Evolutionary conservation across 2,329 filamentous ascomycete genomes (phyloP).

Genomic region (Colletotrichum sp.): DNA sequence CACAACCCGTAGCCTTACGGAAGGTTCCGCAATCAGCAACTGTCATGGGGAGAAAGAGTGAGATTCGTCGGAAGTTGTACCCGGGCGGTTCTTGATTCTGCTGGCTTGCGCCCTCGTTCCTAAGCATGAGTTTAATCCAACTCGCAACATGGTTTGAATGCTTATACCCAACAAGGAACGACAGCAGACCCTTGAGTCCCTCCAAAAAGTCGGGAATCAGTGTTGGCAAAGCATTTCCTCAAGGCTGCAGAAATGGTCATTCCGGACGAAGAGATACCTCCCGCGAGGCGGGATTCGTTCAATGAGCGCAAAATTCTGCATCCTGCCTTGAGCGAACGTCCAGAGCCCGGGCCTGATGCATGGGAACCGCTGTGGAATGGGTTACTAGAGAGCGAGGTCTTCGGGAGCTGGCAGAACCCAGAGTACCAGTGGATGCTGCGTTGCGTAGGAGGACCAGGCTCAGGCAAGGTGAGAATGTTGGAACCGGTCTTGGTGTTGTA

Average conservation of each 20-base stretch:
- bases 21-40: not conserved
- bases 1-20: not conserved
- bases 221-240: fast-evolving
- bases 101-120: not conserved
- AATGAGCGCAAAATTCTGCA: not conserved
- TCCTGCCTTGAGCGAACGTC: not conserved
- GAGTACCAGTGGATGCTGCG: not conserved
- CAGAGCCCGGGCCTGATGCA: not conserved
- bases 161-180: not conserved
- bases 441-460: constrained; percentile 3
- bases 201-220: not conserved
- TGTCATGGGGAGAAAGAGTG: not conserved
- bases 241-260: not conserved
- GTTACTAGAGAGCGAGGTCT: not conserved
- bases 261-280: not conserved
- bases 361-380: constrained; percentile 1
- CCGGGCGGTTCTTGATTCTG: not conserved
- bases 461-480: not conserved
- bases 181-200: not conserved
- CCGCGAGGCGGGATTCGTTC: not conserved
- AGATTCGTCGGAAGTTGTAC: not conserved
- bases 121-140: not conserved
- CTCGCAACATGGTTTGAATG: not conserved
- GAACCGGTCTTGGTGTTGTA: not conserved
- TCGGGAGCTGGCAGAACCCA: not conserved